phyloP scores from a whole-genome alignment of 2,329 filamentous ascomycete genomes.

The Colletotrichum nymphaeae region DNA sequence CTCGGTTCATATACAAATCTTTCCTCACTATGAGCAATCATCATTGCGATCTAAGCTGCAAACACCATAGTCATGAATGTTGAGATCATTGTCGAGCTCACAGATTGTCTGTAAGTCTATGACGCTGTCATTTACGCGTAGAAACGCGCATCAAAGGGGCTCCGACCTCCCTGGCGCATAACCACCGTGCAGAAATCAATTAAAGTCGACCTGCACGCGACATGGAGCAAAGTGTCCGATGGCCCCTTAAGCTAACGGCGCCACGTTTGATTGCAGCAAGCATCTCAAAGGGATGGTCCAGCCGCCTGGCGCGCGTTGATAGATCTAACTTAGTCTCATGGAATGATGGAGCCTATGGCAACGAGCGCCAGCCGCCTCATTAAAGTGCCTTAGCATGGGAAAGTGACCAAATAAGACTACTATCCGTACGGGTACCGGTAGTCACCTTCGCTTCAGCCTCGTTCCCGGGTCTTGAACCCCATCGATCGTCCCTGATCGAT shows the following conservation, averaged over 20 bases:
- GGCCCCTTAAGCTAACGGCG: constrained; percentile 19
- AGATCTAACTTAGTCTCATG: not conserved
- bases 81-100: constrained; percentile 8
- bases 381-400: not conserved
- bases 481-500: constrained; percentile 25
- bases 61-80: not conserved
- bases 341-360: not conserved
- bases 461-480: not conserved
- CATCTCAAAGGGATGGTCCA: not conserved
- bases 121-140: constrained; percentile 35
- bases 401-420: not conserved
- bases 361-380: not conserved
- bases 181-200: constrained; percentile 5
- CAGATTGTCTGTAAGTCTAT: constrained; percentile 33
- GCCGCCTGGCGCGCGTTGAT: not conserved
- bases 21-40: no score
- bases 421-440: not conserved
- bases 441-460: not conserved
- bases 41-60: not conserved
- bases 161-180: not conserved
- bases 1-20: constrained; percentile 16
- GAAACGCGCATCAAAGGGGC: constrained; percentile 23
- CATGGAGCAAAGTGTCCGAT: constrained; percentile 1
- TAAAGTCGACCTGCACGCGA: not conserved
- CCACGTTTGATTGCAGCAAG: not conserved